phyloP scores from a whole-genome alignment of 805 yeast species.

The Scheffersomyces ergatensis region DNA sequence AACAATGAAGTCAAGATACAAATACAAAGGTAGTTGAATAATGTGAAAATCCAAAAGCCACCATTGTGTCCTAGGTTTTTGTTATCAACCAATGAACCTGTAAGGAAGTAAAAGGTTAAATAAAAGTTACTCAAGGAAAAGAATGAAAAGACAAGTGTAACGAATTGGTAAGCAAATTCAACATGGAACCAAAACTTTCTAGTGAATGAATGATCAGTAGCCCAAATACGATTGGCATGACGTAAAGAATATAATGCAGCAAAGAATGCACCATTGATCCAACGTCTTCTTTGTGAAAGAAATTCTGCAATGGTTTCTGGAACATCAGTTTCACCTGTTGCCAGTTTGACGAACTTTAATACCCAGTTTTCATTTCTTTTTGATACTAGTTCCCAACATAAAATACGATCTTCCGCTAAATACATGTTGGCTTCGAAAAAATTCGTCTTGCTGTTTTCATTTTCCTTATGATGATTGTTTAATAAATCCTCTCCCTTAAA shows the following conservation, averaged over 20 bases:
- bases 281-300: constrained; percentile 88
- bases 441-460: constrained; percentile 53
- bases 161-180: constrained; percentile 81
- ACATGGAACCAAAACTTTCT: constrained; percentile 72
- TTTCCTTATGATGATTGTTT: constrained; percentile 20
- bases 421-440: constrained; percentile 97
- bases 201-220: constrained; percentile 65
- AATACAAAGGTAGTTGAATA: constrained; percentile 81
- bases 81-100: constrained; percentile 67
- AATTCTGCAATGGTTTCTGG: constrained; percentile 86
- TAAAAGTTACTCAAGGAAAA: constrained; percentile 91
- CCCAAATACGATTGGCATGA: constrained; percentile 76
- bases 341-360: constrained; percentile 85
- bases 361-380: constrained; percentile 83
- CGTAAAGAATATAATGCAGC: constrained; percentile 86
- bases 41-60: constrained; percentile 81
- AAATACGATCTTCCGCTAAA: constrained; percentile 92
- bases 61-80: constrained; percentile 54
- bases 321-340: constrained; percentile 95
- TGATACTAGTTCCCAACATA: constrained; percentile 95
- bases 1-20: constrained; percentile 85
- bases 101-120: constrained; percentile 86
- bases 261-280: constrained; percentile 96
- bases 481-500: constrained; percentile 78
- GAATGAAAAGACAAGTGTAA: constrained; percentile 80